These are phyloP conservation scores for Yarrowia sp. DNA, from an alignment of 805 yeast species.

Conservation along the genomic window DNA sequence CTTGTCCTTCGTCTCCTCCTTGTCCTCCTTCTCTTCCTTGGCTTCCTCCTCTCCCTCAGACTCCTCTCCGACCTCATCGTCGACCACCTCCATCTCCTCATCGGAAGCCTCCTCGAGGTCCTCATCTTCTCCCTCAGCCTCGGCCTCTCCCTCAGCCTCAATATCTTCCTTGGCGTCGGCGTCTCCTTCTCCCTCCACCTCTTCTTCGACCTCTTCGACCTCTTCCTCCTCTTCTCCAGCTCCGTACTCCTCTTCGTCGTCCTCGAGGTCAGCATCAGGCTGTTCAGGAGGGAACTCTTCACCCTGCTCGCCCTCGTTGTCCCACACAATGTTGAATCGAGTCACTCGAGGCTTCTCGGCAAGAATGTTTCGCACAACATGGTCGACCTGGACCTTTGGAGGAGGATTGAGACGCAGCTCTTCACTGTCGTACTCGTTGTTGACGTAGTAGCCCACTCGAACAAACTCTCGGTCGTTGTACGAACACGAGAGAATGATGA, in stretches of 20 bases:
- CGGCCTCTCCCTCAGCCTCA: conserved; percentile 44
- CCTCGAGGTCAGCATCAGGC: conserved; percentile 66
- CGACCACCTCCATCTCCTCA: conserved; percentile 54
- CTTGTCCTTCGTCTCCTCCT: neutral
- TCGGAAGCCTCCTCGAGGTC: conserved; percentile 59
- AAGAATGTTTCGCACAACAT: conserved; percentile 88
- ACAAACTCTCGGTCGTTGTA: conserved; percentile 95
- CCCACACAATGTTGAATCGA: conserved; percentile 96
- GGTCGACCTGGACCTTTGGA: conserved; percentile 88
- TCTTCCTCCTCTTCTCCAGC: conserved; percentile 50
- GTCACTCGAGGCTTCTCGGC: conserved; percentile 99
- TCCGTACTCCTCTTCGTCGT: conserved; percentile 61
- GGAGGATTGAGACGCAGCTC: conserved; percentile 95
- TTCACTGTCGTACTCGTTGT: conserved; percentile 93
- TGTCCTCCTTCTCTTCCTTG: neutral
- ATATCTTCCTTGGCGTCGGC: conserved; percentile 42
- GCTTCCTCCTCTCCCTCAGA: conserved; percentile 46
- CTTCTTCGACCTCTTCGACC: conserved; percentile 63
- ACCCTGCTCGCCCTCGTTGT: conserved; percentile 64
- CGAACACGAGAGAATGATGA: conserved; percentile 88
- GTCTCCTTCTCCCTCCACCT: conserved; percentile 51
- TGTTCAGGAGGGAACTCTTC: conserved; percentile 84
- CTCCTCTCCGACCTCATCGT: conserved; percentile 53
- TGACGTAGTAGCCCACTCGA: conserved; percentile 96
- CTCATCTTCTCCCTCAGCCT: conserved; percentile 54